Evolutionary conservation across 176 grass and related monocot species (phyloP), one percentile per base, ranked within the genome.

Genomic region (Neostapfia colusana): DNA sequence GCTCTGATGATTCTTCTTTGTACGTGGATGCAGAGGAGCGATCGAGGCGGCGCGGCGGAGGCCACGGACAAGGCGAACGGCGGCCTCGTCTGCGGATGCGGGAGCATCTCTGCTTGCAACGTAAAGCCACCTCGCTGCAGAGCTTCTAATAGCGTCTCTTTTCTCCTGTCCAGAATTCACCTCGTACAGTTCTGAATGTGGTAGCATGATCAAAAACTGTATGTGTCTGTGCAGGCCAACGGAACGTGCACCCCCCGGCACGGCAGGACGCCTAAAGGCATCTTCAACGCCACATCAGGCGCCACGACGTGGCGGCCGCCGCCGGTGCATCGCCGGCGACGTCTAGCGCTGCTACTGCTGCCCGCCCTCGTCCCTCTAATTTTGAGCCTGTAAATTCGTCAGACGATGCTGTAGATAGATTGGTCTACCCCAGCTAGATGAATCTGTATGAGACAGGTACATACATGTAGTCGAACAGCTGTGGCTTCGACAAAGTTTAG

Each of bases 1-100:
- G 6, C 31, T 56, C 74, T 79, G 12, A 53, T 8, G 35, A 43
- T 12, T 15, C 8, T 40, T 44, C 72, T 23, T n/a, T 43, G 12
- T 4, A 6, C 3, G 2, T 12, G 15, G 10, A 17, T 50, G 36
- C 87, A 95, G 95, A 95, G 95, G 60, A 99, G 89, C 64, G 82
- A 95, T 41, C 45, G 80, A 7, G 89, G 87, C 63, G 95, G 95
- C 77, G 71, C 84, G 10, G 83, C 87, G 10, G 87, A 92, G 55
- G 91, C 87, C 13, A 92, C 82, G 8, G 95, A 98, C 81, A 76
- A 54, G 79, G 87, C 91, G 0, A 98, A 90, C 36, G 89, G 89
- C 15, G 89, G 75, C 6, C 84, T 92, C 5, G 42, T 92, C 72
- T 96, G 93, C 70, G 89, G 87, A 21, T 96, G 89, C 25, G 83